phyloP scores from a whole-genome alignment of 2,329 filamentous ascomycete species.

The Aspergillus ochraceus region DNA sequence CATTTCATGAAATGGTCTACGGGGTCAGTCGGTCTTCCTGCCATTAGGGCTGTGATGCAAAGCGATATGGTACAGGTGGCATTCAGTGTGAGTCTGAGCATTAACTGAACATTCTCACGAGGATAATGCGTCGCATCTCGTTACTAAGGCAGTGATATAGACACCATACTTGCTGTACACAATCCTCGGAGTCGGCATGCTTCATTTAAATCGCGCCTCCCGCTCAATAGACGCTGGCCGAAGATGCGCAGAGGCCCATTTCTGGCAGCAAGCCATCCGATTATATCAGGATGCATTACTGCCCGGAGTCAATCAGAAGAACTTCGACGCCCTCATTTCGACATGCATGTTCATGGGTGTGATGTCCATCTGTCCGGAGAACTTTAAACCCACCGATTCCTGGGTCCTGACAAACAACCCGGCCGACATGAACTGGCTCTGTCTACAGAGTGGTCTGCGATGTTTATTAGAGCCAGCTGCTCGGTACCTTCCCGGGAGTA shows the following conservation, averaged over 20 bases:
- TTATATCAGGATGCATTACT: conserved; percentile 27
- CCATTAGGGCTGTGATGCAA: conserved; percentile 20
- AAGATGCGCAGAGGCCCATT: conserved; percentile 26
- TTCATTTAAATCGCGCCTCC: conserved; percentile 26
- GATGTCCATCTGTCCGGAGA: conserved; percentile 24
- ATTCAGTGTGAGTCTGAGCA: conserved; percentile 19
- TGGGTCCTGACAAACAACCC: conserved; percentile 29
- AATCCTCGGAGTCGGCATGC: conserved; percentile 27
- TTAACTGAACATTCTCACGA: too few species aligned
- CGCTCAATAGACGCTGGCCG: conserved; percentile 15
- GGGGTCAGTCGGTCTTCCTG: conserved; percentile 11
- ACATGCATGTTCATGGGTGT: conserved; percentile 33
- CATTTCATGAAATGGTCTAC: conserved; percentile 20
- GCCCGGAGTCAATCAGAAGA: conserved; percentile 17
- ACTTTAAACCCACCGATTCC: conserved; percentile 24
- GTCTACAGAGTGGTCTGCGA: conserved; percentile 28
- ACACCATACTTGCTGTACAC: conserved; percentile 32
- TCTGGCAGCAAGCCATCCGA: conserved; percentile 30
- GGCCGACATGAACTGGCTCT: conserved; percentile 32
- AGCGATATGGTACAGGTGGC: conserved; percentile 27
- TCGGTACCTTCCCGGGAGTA: conserved; percentile 19
- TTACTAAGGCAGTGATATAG: conserved; percentile 10
- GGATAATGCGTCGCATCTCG: not conserved
- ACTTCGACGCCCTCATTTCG: conserved; percentile 28
- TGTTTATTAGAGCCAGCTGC: conserved; percentile 20